Base-by-base conservation (phyloP, 208 protist species). In the Angomonas desouzai region DNA sequence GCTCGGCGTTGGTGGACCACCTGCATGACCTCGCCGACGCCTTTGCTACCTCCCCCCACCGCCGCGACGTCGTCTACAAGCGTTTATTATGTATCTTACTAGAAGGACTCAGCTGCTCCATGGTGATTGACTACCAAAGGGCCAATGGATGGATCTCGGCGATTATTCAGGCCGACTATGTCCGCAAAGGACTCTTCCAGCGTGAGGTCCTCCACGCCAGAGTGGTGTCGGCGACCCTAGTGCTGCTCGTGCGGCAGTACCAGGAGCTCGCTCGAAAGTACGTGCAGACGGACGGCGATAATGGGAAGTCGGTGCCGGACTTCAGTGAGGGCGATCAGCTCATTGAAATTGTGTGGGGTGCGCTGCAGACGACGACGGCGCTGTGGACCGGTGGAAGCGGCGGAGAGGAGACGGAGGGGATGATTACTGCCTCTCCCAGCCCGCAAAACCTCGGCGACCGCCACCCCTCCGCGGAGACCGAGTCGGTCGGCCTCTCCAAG, bases 101-200 rank as follows among this genome's bases (percentile, higher is more conserved):
- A 34, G 85, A 91, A 68, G 84, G 82, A 23, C 76, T 94, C 62
- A 83, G 77, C 60, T 88, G 76, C 66, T 88, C 80, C 27, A 67
- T 62, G 18, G 75, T 74, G 25, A 74, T 86, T 48, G 67, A 85
- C 66, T 83, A 87, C 65, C 66, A 79, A n/a, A 68, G 81, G 56
- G 83, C 80, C 45, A 87, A 83, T 68, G 80, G 74, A 60, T 94
- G 88, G 88, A 75, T 86, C 36, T 71, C 71, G 7, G 80, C 83
- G 2, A 83, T 90, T 47, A 83, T 94, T 47, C 82, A 90, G 57
- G 77, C 82, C 61, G 72, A 76, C 18, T 94, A 94, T 60, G 68
- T 94, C 23, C 63, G 91, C 13, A 73, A 79, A 18, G 81, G 88
- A 13, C 76, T 94, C 28, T 82, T 89, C 58, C 88, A 88, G 72